A percentile compares a stretch with the other conserved stretches of the same genome.
phyloP scores from a whole-genome alignment of 164 flowering plant genomes.

The Sextonia rubra region DNA sequence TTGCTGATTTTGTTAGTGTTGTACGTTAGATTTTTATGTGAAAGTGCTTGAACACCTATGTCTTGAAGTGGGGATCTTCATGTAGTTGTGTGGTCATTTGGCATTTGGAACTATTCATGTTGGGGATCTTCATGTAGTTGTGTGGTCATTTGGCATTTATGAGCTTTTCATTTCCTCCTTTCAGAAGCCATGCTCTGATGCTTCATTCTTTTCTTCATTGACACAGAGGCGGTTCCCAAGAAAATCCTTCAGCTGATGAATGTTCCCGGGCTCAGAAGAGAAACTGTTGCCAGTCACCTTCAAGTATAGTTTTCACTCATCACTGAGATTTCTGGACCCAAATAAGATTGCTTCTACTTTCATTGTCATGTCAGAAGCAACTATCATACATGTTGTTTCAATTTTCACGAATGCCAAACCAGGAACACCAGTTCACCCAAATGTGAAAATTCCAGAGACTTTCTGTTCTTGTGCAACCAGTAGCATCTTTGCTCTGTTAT shows the following conservation, averaged over 20 bases:
- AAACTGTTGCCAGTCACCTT: conserved; percentile 97
- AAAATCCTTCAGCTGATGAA: conserved; percentile 94
- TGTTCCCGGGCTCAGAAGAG: conserved; percentile 89
- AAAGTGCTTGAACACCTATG: too few species aligned
- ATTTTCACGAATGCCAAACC: neutral
- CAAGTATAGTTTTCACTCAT: conserved; percentile 47
- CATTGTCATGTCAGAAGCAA: neutral
- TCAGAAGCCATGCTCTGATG: neutral
- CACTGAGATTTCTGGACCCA: neutral
- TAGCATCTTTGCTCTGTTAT: too few species aligned
- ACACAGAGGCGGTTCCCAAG: conserved; percentile 96
- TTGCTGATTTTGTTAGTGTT: too few species aligned
- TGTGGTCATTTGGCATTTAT: neutral
- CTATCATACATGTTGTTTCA: neutral
- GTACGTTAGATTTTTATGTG: too few species aligned
- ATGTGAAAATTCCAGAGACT: neutral
- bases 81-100: too few species aligned
- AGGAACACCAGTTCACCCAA: neutral
- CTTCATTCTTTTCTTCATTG: neutral
- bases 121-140: too few species aligned
- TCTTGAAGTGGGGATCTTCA: too few species aligned
- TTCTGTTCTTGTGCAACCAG: too few species aligned
- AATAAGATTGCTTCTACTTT: neutral
- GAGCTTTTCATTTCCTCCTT: neutral
- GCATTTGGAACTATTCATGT: neutral